A percentile compares a stretch with the other conserved stretches of the same genome.
phyloP scores from a whole-genome alignment of 2,329 filamentous ascomycete species.

The Claviceps africana region DNA sequence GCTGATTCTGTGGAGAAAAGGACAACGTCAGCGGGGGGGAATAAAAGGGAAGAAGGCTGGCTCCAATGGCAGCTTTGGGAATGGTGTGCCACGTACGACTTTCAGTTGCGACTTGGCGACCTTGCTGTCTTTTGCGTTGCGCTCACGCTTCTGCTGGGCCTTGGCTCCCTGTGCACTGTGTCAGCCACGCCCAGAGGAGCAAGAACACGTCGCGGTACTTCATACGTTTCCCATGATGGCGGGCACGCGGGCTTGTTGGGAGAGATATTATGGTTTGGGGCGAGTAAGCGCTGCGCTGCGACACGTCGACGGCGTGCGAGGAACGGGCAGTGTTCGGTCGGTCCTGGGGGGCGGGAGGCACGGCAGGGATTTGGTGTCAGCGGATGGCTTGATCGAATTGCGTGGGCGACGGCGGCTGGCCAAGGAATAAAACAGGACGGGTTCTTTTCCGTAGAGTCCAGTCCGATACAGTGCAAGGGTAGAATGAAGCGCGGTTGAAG shows the following conservation, averaged over 20 bases:
- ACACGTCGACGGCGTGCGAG: background rate
- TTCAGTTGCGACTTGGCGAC: conserved; percentile 55
- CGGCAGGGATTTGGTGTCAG: too few relatives aligned
- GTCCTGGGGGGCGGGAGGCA: background rate
- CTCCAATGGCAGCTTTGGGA: background rate
- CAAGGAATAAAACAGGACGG: background rate
- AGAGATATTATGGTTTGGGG: background rate
- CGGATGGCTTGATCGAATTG: too few relatives aligned
- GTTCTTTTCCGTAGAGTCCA: background rate
- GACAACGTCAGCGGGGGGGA: background rate
- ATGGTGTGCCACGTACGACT: conserved; percentile 33
- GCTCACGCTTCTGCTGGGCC: conserved; percentile 59
- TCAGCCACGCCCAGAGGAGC: background rate
- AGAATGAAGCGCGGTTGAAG: background rate
- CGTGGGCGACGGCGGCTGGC: background rate
- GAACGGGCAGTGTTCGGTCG: background rate
- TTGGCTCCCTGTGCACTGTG: conserved; percentile 41
- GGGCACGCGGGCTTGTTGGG: background rate
- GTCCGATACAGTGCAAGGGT: background rate
- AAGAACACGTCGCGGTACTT: background rate
- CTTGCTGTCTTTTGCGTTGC: conserved; percentile 47
- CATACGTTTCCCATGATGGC: conserved; percentile 4
- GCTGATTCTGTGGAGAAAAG: conserved; percentile 45
- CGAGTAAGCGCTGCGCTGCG: background rate
- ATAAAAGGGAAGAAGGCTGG: background rate